Conservation (phyloP, 164 flowering plant species). For the Echeveria elegans region DNA sequence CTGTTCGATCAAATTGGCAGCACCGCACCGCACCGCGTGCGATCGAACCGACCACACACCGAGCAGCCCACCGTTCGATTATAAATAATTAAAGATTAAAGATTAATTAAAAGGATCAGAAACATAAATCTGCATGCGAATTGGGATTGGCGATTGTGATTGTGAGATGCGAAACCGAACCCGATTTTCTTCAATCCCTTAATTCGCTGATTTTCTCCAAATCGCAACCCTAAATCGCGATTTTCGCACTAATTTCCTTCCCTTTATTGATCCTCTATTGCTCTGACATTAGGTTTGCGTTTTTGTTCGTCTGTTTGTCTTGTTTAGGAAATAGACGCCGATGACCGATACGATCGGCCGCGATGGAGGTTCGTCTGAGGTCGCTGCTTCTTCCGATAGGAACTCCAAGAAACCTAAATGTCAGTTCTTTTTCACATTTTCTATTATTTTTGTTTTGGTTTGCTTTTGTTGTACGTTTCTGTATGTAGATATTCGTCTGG, state of each 20-base stretch:
- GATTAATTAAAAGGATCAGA: too few relatives aligned
- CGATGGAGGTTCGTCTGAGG: background rate
- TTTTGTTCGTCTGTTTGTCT: background rate
- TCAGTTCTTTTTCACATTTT: background rate
- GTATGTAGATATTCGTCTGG: background rate
- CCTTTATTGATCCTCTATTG: background rate
- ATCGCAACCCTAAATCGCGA: background rate
- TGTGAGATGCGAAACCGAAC: background rate
- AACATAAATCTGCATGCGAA: background rate
- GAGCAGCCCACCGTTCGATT: too few relatives aligned
- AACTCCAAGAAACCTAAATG: constrained; percentile 9
- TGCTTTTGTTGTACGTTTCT: background rate
- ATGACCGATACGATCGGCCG: background rate
- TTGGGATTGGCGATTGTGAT: background rate
- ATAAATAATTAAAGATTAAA: too few relatives aligned
- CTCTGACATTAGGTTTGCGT: too few relatives aligned
- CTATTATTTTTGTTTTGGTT: background rate
- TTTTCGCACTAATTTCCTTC: background rate
- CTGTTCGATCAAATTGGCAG: too few relatives aligned
- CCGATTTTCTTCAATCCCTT: background rate
- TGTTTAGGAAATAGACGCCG: background rate
- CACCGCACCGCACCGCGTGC: too few relatives aligned
- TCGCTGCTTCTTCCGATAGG: background rate
- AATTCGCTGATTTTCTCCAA: background rate
- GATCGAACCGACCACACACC: too few relatives aligned